phyloP scores from a whole-genome alignment of 371 early-diverging fungal species.

The Neoconidiobolus thromboides region DNA sequence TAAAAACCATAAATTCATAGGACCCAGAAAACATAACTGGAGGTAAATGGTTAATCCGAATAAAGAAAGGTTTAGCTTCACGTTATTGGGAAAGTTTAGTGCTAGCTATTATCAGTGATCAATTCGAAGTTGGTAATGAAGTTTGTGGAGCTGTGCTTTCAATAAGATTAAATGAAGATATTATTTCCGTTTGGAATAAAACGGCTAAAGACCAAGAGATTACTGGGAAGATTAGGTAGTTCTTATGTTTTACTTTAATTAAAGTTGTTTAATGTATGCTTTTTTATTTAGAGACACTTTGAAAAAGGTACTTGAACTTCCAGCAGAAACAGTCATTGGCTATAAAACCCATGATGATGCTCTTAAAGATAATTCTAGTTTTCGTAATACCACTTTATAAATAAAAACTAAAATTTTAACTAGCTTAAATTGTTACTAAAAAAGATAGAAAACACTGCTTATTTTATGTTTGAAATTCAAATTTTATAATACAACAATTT shows the following conservation, averaged over 20 bases:
- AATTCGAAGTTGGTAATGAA: slow-evolving; percentile 74
- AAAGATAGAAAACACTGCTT: no score
- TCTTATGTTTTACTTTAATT: neutral
- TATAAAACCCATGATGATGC: slow-evolving; percentile 90
- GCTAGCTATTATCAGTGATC: slow-evolving; percentile 82
- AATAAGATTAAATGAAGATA: slow-evolving; percentile 82
- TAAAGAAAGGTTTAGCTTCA: slow-evolving; percentile 83
- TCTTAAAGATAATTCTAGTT: slow-evolving; percentile 70
- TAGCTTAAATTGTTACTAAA: no score
- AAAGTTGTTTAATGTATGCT: neutral
- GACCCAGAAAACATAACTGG: slow-evolving; percentile 78
- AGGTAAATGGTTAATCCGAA: slow-evolving; percentile 93
- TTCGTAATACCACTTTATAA: slow-evolving; percentile 71
- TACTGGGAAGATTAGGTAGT: slow-evolving; percentile 58
- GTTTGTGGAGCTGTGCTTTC: slow-evolving; percentile 92
- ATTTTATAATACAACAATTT: no score
- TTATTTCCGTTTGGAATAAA: slow-evolving; percentile 87
- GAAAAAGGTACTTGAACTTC: slow-evolving; percentile 63
- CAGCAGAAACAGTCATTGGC: slow-evolving; percentile 76
- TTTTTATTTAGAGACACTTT: slow-evolving; percentile 48
- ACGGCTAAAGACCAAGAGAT: slow-evolving; percentile 62
- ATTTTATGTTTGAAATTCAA: no score
- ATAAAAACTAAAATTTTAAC: slow-evolving; percentile 17
- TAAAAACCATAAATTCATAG: slow-evolving; percentile 10
- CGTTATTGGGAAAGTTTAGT: slow-evolving; percentile 88